Conservation (phyloP, 2,329 filamentous ascomycete genomes). For the Pseudogymnoascus sp. region DNA sequence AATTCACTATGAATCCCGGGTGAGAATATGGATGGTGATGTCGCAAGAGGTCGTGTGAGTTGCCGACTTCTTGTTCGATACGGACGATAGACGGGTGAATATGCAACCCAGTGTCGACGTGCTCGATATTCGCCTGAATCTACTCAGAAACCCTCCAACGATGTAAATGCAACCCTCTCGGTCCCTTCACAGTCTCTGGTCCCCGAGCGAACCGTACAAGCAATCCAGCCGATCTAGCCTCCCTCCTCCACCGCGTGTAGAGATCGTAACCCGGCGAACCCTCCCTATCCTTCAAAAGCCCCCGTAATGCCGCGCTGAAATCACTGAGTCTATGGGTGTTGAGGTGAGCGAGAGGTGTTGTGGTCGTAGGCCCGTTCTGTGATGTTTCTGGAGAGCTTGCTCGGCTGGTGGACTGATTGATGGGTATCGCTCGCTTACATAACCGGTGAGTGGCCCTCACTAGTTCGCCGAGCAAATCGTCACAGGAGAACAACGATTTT, state of each 20-base stretch:
- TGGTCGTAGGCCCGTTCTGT: conserved; percentile 6
- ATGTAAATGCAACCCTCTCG: conserved; percentile 4
- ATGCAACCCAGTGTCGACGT: neutral
- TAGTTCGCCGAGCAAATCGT: neutral
- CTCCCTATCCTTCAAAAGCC: neutral
- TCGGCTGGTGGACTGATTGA: conserved; percentile 8
- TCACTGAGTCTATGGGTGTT: neutral
- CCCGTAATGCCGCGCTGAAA: conserved; percentile 7
- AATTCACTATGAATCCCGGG: conserved; percentile 6
- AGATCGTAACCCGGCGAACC: neutral
- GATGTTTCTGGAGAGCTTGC: conserved; percentile 9
- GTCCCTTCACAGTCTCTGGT: neutral
- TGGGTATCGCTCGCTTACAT: conserved; percentile 6
- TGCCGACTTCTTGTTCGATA: neutral
- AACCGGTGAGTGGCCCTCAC: neutral
- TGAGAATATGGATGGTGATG: neutral
- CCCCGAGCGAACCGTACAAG: neutral
- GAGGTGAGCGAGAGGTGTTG: neutral
- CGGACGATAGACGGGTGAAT: neutral
- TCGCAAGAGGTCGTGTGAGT: neutral
- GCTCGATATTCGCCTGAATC: neutral
- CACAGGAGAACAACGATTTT: neutral
- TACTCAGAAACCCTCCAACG: neutral
- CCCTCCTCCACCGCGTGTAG: conserved; percentile 2
- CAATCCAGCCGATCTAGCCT: neutral